Evolutionary conservation across 768 basidiomycete genomes (phyloP).

Genomic region (Phlebiopsis gigantea): DNA sequence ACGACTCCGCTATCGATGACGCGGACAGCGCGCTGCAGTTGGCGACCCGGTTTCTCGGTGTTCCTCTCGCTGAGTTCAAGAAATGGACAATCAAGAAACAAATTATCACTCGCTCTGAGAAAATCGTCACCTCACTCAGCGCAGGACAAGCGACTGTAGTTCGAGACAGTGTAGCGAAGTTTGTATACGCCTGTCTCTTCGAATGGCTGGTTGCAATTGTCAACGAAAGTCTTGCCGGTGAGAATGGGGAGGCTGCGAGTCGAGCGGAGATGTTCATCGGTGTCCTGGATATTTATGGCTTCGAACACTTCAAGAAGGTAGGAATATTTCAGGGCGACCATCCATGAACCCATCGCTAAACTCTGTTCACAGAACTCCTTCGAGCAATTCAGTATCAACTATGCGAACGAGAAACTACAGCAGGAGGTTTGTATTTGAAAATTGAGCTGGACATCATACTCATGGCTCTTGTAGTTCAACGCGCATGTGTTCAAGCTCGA

Average conservation of each 20-base stretch:
- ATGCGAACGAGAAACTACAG: constrained; percentile 96
- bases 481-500: constrained; percentile 99
- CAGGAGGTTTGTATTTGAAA: constrained; percentile 73
- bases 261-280: constrained; percentile 98
- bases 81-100: constrained; percentile 99
- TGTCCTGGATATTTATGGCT: constrained; percentile 96
- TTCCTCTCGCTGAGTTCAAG: constrained; percentile 90
- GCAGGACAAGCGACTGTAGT: constrained; percentile 90
- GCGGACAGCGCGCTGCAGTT: constrained; percentile 73
- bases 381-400: constrained; percentile 99
- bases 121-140: constrained; percentile 86
- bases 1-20: constrained; percentile 81
- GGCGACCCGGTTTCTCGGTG: constrained; percentile 86
- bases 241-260: constrained; percentile 84
- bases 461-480: constrained; percentile 64
- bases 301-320: constrained; percentile 96
- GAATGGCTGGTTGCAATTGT: constrained; percentile 98
- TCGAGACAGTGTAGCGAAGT: constrained; percentile 95
- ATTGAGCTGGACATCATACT: not conserved
- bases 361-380: constrained; percentile 63
- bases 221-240: constrained; percentile 96
- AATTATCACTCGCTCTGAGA: constrained; percentile 89
- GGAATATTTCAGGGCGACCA: not conserved
- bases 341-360: not conserved
- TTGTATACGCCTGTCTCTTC: constrained; percentile 97